Evolutionary conservation across 768 basidiomycete species (phyloP), one percentile per base, ranked within the genome.

Genomic region (Boletus edulis): DNA sequence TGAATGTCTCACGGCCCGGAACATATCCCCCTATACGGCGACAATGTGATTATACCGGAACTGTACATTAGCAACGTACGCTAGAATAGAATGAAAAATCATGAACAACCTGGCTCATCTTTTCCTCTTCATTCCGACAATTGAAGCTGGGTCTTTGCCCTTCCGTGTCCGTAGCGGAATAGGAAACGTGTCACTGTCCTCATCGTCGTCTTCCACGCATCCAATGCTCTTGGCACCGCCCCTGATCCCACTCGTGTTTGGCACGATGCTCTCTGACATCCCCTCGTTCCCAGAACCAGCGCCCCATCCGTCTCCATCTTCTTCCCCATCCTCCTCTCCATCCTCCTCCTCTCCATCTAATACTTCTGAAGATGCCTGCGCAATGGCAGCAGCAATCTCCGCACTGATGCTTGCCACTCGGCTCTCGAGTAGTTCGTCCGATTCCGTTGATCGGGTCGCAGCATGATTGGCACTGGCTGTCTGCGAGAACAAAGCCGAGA

Each of bases 301-400:
- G 43, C 60, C 67, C 70, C 62, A 73, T 46, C 41, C 64, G 74
- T 80, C 62, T 68, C 78, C 59, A 12, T 76, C 78, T 15, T 67
- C 65, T 62, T 77, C 74, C 15, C 72, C 63, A 8, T 64, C 68
- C 48, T 72, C 73, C 17, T 62, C 72, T 12, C 62, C 69, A 7
- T 77, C 84, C 17, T 85, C 84, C 17, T 85, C 82, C 20, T 81
- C 81, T 5, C 79, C 83, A 43, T 80, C 81, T 43, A 79, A 81
- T n/a, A 75, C 73, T 46, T 80, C 80, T 15, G 84, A 81, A 49
- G 85, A 85, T 4, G 85, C 85, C 60, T 89, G 84, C 5, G 86
- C 89, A 58, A 92, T 85, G 1, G 87, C 87, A 24, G 87, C 87
- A 10, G 88, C 89, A 56, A 91, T 86, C 66, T 88, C 89, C 6